These are phyloP conservation scores for Colletotrichum karsti DNA, from an alignment of 2,329 filamentous ascomycete genomes.

Conservation along the genomic window DNA sequence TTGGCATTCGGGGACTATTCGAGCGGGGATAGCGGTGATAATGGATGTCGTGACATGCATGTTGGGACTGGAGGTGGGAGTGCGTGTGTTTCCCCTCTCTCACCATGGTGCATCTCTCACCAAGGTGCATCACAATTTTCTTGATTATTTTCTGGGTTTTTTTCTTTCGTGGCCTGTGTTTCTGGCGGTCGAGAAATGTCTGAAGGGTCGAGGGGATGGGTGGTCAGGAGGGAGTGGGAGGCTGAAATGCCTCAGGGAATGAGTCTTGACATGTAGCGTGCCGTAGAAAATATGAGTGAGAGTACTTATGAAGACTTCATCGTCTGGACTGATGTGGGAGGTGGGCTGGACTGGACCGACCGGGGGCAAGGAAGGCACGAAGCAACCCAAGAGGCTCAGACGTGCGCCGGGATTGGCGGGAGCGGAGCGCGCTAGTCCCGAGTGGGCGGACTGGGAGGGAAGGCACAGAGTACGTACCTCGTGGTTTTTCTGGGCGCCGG, in stretches of 20 bases:
- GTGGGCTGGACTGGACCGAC: slow-evolving; percentile 5
- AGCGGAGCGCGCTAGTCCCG: slow-evolving; percentile 3
- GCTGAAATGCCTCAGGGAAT: slow-evolving; percentile 21
- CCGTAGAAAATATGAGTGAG: background rate
- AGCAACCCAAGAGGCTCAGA: slow-evolving; percentile 29
- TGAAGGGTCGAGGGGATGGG: background rate
- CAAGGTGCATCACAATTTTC: background rate
- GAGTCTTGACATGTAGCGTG: background rate
- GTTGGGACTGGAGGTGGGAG: too few species aligned
- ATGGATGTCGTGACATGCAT: too few species aligned
- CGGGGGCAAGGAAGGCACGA: slow-evolving; percentile 19
- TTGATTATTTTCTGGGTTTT: background rate
- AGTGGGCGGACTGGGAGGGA: slow-evolving; percentile 6
- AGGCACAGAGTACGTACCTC: background rate
- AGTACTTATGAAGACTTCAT: background rate
- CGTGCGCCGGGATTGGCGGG: slow-evolving; percentile 28
- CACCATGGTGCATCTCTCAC: too few species aligned
- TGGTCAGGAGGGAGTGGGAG: slow-evolving; percentile 2
- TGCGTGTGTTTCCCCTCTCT: too few species aligned
- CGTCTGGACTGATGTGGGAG: slow-evolving; percentile 18
- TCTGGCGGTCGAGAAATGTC: background rate
- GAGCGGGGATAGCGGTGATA: too few species aligned
- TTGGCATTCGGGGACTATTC: background rate
- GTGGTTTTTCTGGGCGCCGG: background rate
- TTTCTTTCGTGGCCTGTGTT: background rate